Conservation (phyloP, 257 asterid genomes). For the Cruciata laevipes region DNA sequence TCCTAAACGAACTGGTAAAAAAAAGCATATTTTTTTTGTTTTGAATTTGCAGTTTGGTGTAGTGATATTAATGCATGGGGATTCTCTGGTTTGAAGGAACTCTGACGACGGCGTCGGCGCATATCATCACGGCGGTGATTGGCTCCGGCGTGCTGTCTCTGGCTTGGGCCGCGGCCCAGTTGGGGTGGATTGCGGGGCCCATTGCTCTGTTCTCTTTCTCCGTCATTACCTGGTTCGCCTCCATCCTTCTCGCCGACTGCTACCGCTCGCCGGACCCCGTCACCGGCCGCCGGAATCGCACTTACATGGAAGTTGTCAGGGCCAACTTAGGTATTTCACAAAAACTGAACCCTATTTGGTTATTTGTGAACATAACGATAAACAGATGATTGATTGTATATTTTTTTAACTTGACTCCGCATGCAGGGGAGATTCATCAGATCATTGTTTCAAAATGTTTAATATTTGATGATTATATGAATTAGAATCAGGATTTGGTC, state of each 20-base stretch:
- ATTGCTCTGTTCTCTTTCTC: conserved; percentile 40
- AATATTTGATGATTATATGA: too few relatives aligned
- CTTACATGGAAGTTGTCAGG: conserved; percentile 45
- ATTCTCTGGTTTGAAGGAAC: conserved; percentile 26
- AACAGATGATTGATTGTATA: too few relatives aligned
- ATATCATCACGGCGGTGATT: conserved; percentile 62
- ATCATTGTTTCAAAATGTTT: too few relatives aligned
- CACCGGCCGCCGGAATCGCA: conserved; percentile 40
- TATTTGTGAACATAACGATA: too few relatives aligned
- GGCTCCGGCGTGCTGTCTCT: conserved; percentile 77
- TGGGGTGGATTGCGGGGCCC: conserved; percentile 78
- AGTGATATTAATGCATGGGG: not conserved
- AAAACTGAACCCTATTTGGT: not conserved
- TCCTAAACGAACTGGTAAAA: conserved; percentile 29
- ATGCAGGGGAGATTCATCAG: too few relatives aligned
- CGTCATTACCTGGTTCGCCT: conserved; percentile 48
- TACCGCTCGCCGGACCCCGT: conserved; percentile 34
- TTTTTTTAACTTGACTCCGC: too few relatives aligned
- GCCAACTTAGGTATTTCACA: conserved; percentile 35
- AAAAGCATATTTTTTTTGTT: not conserved
- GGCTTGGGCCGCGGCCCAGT: conserved; percentile 70
- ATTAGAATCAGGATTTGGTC: too few relatives aligned
- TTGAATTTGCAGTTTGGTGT: not conserved
- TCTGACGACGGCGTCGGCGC: conserved; percentile 47
- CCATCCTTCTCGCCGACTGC: conserved; percentile 51